These are phyloP conservation scores for Solanum virginianum DNA, from an alignment of 257 asterid species.

Conservation along the genomic window DNA sequence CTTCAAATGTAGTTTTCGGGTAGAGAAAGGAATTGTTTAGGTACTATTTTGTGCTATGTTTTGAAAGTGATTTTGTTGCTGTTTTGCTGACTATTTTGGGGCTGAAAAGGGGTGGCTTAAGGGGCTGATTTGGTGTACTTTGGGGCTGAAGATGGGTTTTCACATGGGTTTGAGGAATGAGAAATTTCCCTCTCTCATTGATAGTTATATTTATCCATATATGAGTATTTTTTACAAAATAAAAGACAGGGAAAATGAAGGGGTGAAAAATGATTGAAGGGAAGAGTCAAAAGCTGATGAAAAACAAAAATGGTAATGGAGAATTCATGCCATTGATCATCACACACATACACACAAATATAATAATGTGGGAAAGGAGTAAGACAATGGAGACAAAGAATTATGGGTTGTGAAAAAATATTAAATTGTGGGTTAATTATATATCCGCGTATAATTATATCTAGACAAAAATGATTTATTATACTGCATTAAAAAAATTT, in stretches of 20 bases:
- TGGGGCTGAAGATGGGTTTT: no score
- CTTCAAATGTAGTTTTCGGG: no score
- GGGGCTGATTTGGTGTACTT: no score
- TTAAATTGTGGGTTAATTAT: no score
- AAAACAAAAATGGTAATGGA: conserved; percentile 8
- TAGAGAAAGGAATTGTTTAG: no score
- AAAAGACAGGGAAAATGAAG: neutral
- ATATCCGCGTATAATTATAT: no score
- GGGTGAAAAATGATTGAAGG: conserved; percentile 13
- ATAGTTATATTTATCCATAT: conserved; percentile 23
- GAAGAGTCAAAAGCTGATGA: conserved; percentile 47
- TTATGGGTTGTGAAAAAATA: conserved; percentile 7
- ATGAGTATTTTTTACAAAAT: conserved; percentile 3
- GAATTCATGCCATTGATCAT: neutral
- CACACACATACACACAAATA: neutral
- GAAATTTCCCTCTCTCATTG: conserved; percentile 1
- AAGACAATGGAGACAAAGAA: conserved; percentile 30
- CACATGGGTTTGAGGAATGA: conserved; percentile 16
- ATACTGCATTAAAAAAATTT: no score
- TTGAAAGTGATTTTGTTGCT: no score
- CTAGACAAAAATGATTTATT: no score
- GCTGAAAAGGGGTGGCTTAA: no score
- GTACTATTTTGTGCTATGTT: no score
- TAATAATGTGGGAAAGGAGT: neutral
- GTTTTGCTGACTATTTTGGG: no score